These are phyloP conservation scores for Xylariaceae sp. DNA, from an alignment of 2,329 filamentous ascomycete species.

Conservation along the genomic window DNA sequence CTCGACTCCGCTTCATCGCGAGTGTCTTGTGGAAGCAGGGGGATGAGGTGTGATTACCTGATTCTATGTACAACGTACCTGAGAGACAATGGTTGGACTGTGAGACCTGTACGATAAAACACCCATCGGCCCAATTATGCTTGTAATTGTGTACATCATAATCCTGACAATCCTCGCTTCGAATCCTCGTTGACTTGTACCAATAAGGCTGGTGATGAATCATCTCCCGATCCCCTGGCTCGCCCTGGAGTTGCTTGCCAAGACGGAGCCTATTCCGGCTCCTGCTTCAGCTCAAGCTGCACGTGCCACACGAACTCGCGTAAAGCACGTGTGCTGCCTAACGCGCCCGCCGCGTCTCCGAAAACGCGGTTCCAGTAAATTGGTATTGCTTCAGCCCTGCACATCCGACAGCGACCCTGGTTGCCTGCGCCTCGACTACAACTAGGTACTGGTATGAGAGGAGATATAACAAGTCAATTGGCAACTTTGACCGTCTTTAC, in stretches of 20 bases:
- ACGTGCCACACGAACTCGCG: slow-evolving; percentile 20
- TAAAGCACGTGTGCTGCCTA: slow-evolving; percentile 15
- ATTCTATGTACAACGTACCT: neutral
- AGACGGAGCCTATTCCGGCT: neutral
- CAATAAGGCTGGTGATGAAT: too few relatives aligned
- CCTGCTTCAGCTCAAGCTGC: neutral
- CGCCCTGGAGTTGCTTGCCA: too few relatives aligned
- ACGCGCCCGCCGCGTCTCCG: slow-evolving; percentile 9
- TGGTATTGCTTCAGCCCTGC: too few relatives aligned
- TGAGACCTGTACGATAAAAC: slow-evolving; percentile 4
- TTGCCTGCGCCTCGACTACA: too few relatives aligned
- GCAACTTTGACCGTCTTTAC: neutral
- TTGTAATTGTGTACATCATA: neutral
- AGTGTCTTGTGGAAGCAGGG: neutral
- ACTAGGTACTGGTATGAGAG: too few relatives aligned
- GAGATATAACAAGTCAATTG: too few relatives aligned
- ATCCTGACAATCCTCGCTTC: neutral
- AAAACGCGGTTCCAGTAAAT: slow-evolving; percentile 2
- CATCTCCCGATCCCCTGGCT: too few relatives aligned
- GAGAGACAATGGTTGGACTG: neutral
- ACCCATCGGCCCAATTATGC: neutral
- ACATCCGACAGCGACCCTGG: too few relatives aligned
- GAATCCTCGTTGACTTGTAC: neutral
- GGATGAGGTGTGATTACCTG: neutral
- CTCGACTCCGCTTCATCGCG: too few relatives aligned